Evolutionary conservation across 106 monocot genomes (phyloP).

Genomic region (Acanthochlamys bracteata): DNA sequence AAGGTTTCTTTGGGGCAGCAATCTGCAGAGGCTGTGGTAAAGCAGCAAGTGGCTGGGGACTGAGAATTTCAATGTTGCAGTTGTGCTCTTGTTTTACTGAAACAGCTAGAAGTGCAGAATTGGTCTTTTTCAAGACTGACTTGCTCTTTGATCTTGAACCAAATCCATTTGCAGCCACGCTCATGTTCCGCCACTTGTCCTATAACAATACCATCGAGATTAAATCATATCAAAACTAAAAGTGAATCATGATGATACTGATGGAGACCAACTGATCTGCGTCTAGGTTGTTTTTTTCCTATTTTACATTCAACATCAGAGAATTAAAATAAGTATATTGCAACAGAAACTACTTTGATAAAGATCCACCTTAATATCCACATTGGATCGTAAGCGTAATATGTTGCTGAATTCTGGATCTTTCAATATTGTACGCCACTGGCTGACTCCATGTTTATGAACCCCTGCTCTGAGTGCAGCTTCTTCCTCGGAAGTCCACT

Average conservation of each 20-base stretch:
- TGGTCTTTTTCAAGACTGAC: constrained; percentile 19
- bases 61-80: constrained; percentile 17
- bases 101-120: constrained; percentile 9
- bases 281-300: neutral
- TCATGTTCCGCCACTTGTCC: constrained; percentile 49
- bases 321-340: no score
- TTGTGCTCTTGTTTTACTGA: constrained; percentile 6
- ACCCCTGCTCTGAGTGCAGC: constrained; percentile 40
- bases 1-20: constrained; percentile 20
- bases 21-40: constrained; percentile 2
- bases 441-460: constrained; percentile 30
- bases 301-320: neutral
- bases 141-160: constrained; percentile 31
- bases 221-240: no score
- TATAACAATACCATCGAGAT: neutral
- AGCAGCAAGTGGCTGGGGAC: constrained; percentile 22
- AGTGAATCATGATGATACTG: no score
- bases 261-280: neutral
- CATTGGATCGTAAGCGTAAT: constrained; percentile 34
- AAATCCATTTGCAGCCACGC: constrained; percentile 30
- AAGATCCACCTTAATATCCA: constrained; percentile 38
- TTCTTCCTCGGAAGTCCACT: constrained; percentile 38
- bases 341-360: neutral
- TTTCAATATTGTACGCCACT: constrained; percentile 41
- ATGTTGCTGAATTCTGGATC: constrained; percentile 35